Conservation (phyloP, 1,139 yeast genomes). For the Sugiyamaella xylanicola region DNA sequence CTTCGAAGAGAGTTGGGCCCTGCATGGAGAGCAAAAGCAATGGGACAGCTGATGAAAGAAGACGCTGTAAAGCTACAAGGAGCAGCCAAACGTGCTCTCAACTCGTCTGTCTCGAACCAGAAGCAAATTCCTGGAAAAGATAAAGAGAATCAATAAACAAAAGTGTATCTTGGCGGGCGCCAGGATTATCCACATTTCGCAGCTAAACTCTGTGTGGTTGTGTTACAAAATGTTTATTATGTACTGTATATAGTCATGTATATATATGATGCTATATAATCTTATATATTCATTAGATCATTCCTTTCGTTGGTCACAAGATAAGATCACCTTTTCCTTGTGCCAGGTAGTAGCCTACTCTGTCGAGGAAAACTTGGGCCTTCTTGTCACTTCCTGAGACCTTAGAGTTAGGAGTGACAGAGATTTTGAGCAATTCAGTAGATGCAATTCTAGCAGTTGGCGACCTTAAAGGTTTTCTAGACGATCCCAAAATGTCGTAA, state of each 20-base stretch:
- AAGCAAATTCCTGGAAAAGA: constrained; percentile 14
- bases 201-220: no score
- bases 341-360: constrained; percentile 37
- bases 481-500: constrained; percentile 47
- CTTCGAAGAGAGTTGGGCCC: constrained; percentile 44
- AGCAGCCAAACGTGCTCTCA: constrained; percentile 29
- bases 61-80: constrained; percentile 34
- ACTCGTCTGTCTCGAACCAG: constrained; percentile 12
- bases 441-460: constrained; percentile 32
- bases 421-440: constrained; percentile 38
- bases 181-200: neutral
- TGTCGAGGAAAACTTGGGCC: constrained; percentile 46
- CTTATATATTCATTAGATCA: constrained; percentile 10
- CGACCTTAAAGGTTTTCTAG: constrained; percentile 31
- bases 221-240: constrained; percentile 4
- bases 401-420: constrained; percentile 52
- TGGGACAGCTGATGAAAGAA: constrained; percentile 41
- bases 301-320: constrained; percentile 19
- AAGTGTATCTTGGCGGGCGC: neutral
- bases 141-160: constrained; percentile 1
- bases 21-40: constrained; percentile 43
- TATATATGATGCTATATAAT: neutral
- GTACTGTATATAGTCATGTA: constrained; percentile 13
- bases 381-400: constrained; percentile 49
- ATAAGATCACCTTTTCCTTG: constrained; percentile 35